Evolutionary conservation across 2,329 filamentous ascomycete genomes (phyloP).

Genomic region (Alternaria dauci): DNA sequence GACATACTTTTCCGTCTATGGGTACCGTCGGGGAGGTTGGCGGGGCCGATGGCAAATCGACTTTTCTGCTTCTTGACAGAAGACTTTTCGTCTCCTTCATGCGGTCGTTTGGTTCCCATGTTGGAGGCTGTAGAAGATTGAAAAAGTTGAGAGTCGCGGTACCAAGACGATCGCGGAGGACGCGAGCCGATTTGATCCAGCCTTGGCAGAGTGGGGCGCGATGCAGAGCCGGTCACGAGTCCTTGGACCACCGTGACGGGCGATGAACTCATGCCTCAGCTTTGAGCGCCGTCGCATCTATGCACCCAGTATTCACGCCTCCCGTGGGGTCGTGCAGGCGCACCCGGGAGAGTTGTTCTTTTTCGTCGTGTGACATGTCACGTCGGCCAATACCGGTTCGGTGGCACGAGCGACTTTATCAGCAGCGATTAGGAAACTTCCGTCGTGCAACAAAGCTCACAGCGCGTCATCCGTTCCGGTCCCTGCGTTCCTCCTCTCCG

Average conservation of each 20-base stretch:
- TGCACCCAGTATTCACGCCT: constrained; percentile 2
- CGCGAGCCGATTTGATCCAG: constrained; percentile 26
- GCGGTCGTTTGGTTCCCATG: constrained; percentile 70
- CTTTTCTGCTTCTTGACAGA: constrained; percentile 63
- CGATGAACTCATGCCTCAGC: constrained; percentile 8
- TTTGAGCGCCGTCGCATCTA: constrained; percentile 13
- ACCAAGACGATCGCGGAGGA: constrained; percentile 8
- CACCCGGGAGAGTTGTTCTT: constrained; percentile 10
- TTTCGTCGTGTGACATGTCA: constrained; percentile 36
- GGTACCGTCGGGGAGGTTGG: constrained; percentile 88
- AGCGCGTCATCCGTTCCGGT: constrained; percentile 40
- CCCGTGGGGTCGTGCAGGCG: constrained; percentile 10
- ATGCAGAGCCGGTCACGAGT: constrained; percentile 20
- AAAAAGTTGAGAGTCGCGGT: constrained; percentile 5
- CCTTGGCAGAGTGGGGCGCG: constrained; percentile 29
- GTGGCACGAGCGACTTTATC: constrained; percentile 35
- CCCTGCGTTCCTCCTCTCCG: constrained; percentile 33
- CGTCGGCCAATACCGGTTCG: constrained; percentile 25
- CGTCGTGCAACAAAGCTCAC: constrained; percentile 31
- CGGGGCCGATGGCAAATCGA: constrained; percentile 86
- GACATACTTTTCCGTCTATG: constrained; percentile 78
- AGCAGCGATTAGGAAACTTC: constrained; percentile 36
- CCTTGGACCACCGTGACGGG: constrained; percentile 19
- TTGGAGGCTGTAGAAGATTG: constrained; percentile 1
- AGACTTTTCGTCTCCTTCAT: constrained; percentile 54